phyloP scores from a whole-genome alignment of 805 yeast genomes.

The Sugiyamaella qingdaonensis region DNA sequence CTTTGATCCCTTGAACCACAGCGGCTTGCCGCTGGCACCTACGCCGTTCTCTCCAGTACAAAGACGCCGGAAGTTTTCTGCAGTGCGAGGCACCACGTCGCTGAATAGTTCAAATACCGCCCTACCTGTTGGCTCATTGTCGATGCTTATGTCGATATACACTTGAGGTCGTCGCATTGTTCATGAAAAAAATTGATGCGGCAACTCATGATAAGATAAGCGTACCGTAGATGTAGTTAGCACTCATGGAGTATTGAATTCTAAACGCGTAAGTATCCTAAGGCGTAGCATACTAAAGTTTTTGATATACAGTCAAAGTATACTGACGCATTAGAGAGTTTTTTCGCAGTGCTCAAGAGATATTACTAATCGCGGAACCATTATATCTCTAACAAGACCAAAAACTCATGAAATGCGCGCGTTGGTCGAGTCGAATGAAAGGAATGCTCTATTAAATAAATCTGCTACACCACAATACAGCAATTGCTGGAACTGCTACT shows the following conservation, averaged over 20 bases:
- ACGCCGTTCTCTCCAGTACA: constrained; percentile 85
- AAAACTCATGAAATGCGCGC: too few relatives aligned
- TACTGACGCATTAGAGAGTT: too few relatives aligned
- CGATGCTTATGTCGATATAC: constrained; percentile 4
- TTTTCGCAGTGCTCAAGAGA: too few relatives aligned
- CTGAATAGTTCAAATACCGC: constrained; percentile 1
- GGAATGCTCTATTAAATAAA: neutral
- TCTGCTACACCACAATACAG: constrained; percentile 22
- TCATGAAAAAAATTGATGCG: too few relatives aligned
- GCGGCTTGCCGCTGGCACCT: constrained; percentile 57
- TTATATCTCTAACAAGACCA: too few relatives aligned
- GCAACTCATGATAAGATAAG: too few relatives aligned
- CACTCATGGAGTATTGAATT: too few relatives aligned
- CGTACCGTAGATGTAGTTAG: too few relatives aligned
- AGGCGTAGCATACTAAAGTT: too few relatives aligned
- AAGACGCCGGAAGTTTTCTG: constrained; percentile 83
- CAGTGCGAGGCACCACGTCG: constrained; percentile 72
- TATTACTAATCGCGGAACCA: too few relatives aligned
- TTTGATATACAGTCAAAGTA: too few relatives aligned
- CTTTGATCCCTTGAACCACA: constrained; percentile 75
- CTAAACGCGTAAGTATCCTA: too few relatives aligned
- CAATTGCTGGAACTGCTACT: constrained; percentile 17
- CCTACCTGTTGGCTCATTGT: neutral
- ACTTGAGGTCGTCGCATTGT: neutral
- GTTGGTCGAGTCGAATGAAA: neutral